Conservation (phyloP, 176 grass and related monocot genomes). For the Aegilops sharonensis region DNA sequence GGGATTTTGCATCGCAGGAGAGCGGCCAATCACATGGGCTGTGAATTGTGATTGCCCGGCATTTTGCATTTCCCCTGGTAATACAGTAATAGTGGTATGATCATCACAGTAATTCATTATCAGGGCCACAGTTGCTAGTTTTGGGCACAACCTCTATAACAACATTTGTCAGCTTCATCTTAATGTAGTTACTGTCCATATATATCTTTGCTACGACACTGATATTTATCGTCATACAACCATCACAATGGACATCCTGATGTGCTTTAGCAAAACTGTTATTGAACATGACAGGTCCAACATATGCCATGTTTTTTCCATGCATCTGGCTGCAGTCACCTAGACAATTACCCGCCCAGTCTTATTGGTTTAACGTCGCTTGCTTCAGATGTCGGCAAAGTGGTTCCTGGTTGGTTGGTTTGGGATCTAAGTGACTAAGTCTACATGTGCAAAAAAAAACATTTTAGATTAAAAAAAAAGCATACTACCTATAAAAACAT, state of each 20-base stretch:
- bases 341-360: not conserved
- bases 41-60: conserved; percentile 16
- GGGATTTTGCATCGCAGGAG: not conserved
- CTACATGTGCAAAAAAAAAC: not conserved
- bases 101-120: conserved; percentile 1
- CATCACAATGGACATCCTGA: not conserved
- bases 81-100: not conserved
- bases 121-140: not conserved
- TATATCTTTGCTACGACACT: not conserved
- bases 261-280: not conserved
- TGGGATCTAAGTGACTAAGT: not conserved
- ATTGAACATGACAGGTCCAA: not conserved
- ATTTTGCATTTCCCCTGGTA: not conserved
- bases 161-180: not conserved
- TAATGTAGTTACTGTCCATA: not conserved
- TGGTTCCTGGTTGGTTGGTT: conserved; percentile 11
- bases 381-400: conserved; percentile 18
- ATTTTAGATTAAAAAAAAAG: not conserved
- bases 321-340: conserved; percentile 5
- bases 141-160: not conserved
- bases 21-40: conserved; percentile 33
- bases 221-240: not conserved
- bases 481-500: not conserved
- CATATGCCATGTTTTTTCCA: not conserved
- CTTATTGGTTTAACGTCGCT: conserved; percentile 21